Conservation (phyloP, 1,139 yeast genomes). For the Pichia kudriavzevii region DNA sequence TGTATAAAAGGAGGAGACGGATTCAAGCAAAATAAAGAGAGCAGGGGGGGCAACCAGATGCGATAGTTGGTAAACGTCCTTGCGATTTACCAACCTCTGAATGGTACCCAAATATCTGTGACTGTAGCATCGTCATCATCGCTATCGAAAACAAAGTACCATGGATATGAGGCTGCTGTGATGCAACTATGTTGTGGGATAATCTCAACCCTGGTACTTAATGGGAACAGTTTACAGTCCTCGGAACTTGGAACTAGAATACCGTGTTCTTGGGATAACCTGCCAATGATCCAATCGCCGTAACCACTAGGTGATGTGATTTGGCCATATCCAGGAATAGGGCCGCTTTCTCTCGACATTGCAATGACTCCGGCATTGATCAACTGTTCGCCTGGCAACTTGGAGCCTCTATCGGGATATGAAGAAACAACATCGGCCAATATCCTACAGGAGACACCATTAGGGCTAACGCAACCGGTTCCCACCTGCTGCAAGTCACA, state of each 20-base stretch:
- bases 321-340: constrained; percentile 42
- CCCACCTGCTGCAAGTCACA: constrained; percentile 72
- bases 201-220: constrained; percentile 49
- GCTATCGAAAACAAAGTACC: constrained; percentile 45
- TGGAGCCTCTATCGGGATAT: constrained; percentile 46
- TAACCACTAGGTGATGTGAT: constrained; percentile 31
- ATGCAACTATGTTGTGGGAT: constrained; percentile 74
- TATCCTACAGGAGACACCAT: constrained; percentile 48
- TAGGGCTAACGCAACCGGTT: constrained; percentile 46
- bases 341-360: constrained; percentile 54
- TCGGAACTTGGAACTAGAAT: constrained; percentile 36
- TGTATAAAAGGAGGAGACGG: not conserved
- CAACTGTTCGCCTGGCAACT: constrained; percentile 46
- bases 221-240: constrained; percentile 34
- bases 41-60: not conserved
- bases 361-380: constrained; percentile 71
- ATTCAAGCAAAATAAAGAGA: not conserved
- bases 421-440: constrained; percentile 58
- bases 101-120: constrained; percentile 66
- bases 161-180: constrained; percentile 56
- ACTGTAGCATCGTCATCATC: constrained; percentile 30
- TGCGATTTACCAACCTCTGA: constrained; percentile 40
- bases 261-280: constrained; percentile 62
- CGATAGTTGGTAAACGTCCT: too few relatives aligned
- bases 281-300: constrained; percentile 48